A percentile compares a stretch with the other conserved stretches of the same genome.
Conservation (phyloP, 2,329 filamentous ascomycete genomes). For the Orbilia brochopaga region DNA sequence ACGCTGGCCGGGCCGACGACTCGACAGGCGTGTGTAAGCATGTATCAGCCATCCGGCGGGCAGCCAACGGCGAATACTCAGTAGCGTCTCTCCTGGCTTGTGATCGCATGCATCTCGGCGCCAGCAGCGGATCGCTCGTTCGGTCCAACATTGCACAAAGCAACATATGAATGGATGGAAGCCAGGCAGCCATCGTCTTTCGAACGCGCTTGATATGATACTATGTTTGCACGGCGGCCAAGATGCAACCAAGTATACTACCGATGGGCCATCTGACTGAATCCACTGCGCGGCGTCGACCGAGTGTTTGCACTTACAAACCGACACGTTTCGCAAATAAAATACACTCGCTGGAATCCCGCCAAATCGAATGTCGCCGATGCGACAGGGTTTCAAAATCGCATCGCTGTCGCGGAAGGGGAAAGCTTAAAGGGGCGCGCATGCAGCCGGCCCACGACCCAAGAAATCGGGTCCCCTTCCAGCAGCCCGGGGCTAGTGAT, state of each 20-base stretch:
- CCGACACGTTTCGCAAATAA: no score
- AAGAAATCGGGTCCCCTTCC: slow-evolving; percentile 50
- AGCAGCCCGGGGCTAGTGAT: slow-evolving; percentile 33
- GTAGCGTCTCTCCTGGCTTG: no score
- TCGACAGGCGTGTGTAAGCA: background rate
- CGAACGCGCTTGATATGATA: no score
- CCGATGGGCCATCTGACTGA: background rate
- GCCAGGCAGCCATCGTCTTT: background rate
- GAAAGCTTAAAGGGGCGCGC: slow-evolving; percentile 26
- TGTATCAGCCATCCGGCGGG: background rate
- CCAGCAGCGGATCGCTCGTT: no score
- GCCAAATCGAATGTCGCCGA: slow-evolving; percentile 6
- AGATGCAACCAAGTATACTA: no score
- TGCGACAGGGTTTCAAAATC: slow-evolving; percentile 16
- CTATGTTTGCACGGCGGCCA: no score
- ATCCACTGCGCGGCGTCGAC: background rate
- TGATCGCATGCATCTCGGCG: no score
- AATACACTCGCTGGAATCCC: no score
- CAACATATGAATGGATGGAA: no score
- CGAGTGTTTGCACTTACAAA: background rate
- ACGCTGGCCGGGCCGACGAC: background rate
- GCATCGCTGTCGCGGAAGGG: slow-evolving; percentile 30
- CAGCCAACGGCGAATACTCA: background rate
- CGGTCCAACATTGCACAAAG: no score
- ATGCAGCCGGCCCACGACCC: slow-evolving; percentile 50